These are phyloP conservation scores for Rosa chinensis DNA, from an alignment of 306 rosid species.

Conservation along the genomic window DNA sequence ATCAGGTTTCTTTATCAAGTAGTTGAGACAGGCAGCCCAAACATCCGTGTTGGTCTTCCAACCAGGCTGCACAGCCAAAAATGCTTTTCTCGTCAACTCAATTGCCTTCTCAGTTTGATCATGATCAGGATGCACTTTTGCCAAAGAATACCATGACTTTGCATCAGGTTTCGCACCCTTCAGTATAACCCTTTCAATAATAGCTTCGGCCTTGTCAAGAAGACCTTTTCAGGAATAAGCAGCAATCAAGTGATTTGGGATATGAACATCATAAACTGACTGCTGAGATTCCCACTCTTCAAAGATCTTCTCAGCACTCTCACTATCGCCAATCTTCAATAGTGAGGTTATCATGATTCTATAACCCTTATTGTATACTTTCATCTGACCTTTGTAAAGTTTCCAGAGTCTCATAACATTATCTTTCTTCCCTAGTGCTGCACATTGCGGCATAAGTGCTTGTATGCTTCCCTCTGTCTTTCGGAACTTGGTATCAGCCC, in stretches of 20 bases:
- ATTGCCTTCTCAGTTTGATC: slow-evolving; percentile 18
- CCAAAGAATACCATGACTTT: slow-evolving; percentile 14
- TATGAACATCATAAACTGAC: slow-evolving; percentile 18
- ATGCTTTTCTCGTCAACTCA: slow-evolving; percentile 21
- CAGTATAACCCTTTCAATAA: slow-evolving; percentile 9
- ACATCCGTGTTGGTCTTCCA: slow-evolving; percentile 19
- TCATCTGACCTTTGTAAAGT: slow-evolving; percentile 9
- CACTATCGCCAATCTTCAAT: slow-evolving; percentile 25
- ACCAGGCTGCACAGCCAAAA: neutral
- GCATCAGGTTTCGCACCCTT: slow-evolving; percentile 11
- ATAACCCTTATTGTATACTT: slow-evolving; percentile 23
- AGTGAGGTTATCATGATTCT: slow-evolving; percentile 14
- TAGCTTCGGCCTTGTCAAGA: slow-evolving; percentile 26
- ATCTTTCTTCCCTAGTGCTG: slow-evolving; percentile 31
- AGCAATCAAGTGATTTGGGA: slow-evolving; percentile 25
- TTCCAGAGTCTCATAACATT: slow-evolving; percentile 31
- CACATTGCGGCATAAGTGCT: slow-evolving; percentile 26
- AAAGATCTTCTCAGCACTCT: slow-evolving; percentile 29
- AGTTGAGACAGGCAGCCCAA: slow-evolving; percentile 19
- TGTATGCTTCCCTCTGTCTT: slow-evolving; percentile 1
- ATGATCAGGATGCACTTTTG: slow-evolving; percentile 4
- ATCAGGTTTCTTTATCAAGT: slow-evolving; percentile 25
- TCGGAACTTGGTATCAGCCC: slow-evolving; percentile 1
- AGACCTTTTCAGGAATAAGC: slow-evolving; percentile 29
- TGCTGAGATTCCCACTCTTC: slow-evolving; percentile 35